phyloP scores from a whole-genome alignment of 1,139 yeast species.

The Debaryomyces nepalensis region DNA sequence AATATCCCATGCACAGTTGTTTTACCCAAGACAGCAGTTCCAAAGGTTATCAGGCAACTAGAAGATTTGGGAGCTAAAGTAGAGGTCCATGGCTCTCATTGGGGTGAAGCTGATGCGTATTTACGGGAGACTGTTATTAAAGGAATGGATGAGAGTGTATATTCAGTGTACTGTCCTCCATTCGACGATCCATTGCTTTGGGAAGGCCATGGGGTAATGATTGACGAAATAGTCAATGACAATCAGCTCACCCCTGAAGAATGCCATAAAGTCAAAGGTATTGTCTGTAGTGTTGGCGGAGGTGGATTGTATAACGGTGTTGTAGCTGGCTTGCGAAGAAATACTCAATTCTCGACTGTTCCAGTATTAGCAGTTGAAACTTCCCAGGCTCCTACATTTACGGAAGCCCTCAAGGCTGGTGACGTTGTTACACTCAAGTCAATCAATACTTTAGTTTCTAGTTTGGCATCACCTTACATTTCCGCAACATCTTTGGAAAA shows the following conservation, averaged over 20 bases:
- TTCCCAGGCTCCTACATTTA: conserved; percentile 60
- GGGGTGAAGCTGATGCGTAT: conserved; percentile 69
- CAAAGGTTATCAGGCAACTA: conserved; percentile 31
- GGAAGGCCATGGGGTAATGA: conserved; percentile 68
- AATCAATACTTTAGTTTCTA: conserved; percentile 61
- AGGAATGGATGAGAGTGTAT: conserved; percentile 26
- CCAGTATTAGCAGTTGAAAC: conserved; percentile 65
- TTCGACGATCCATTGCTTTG: conserved; percentile 66
- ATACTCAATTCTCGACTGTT: conserved; percentile 34
- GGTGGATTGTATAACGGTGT: conserved; percentile 75
- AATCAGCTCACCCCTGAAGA: conserved; percentile 37
- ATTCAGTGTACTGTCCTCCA: conserved; percentile 70
- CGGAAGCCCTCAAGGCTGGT: conserved; percentile 51
- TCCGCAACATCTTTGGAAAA: conserved; percentile 51
- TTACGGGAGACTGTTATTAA: conserved; percentile 44
- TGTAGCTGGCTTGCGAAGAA: conserved; percentile 54
- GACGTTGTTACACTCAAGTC: conserved; percentile 47
- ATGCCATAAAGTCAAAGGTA: conserved; percentile 50
- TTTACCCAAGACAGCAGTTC: conserved; percentile 55
- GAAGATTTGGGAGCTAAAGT: conserved; percentile 58
- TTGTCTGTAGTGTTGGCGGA: conserved; percentile 75
- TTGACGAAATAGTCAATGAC: conserved; percentile 55
- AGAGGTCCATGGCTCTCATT: conserved; percentile 56
- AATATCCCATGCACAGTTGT: conserved; percentile 65
- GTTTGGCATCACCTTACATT: conserved; percentile 63